A percentile compares a stretch with the other conserved stretches of the same genome.
These are phyloP conservation scores for Hypoxylon sp. DNA, from an alignment of 2,329 filamentous ascomycete species.

Conservation along the genomic window DNA sequence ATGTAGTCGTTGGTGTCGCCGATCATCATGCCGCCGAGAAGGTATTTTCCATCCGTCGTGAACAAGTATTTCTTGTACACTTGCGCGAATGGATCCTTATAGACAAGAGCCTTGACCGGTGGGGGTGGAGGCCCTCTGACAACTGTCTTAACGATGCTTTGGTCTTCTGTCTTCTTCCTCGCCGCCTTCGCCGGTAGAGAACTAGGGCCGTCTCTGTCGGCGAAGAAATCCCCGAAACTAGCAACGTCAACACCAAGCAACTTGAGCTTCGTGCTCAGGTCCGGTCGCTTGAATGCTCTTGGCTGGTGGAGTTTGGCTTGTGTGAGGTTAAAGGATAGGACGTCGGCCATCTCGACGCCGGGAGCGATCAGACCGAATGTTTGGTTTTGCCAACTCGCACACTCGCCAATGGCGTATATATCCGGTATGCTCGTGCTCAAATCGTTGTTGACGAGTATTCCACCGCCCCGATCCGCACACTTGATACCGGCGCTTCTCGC, in stretches of 20 bases:
- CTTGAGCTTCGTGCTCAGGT: conserved; percentile 92
- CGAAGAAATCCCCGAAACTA: conserved; percentile 93
- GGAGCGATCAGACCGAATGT: conserved; percentile 90
- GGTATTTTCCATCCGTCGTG: conserved; percentile 86
- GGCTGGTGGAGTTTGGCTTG: conserved; percentile 77
- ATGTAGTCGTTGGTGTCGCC: conserved; percentile 91
- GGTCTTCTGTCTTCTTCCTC: conserved; percentile 51
- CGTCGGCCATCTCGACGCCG: conserved; percentile 91
- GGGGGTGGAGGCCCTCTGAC: conserved; percentile 64
- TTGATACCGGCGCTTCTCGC: conserved; percentile 74
- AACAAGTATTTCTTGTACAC: conserved; percentile 96
- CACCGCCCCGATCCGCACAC: conserved; percentile 76
- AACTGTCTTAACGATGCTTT: conserved; percentile 54
- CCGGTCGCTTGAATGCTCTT: conserved; percentile 78
- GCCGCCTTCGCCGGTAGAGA: conserved; percentile 69
- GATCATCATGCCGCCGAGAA: conserved; percentile 97
- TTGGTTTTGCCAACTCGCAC: conserved; percentile 86
- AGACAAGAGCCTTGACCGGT: conserved; percentile 83
- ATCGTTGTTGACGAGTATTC: conserved; percentile 74
- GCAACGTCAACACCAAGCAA: conserved; percentile 89
- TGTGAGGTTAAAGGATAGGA: conserved; percentile 89
- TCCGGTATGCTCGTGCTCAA: conserved; percentile 75
- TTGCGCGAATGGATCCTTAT: conserved; percentile 86
- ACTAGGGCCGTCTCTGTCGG: conserved; percentile 83
- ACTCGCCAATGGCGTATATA: conserved; percentile 90